Conservation (phyloP, 2,329 filamentous ascomycete genomes). For the Pseudogymnoascus sp. region DNA sequence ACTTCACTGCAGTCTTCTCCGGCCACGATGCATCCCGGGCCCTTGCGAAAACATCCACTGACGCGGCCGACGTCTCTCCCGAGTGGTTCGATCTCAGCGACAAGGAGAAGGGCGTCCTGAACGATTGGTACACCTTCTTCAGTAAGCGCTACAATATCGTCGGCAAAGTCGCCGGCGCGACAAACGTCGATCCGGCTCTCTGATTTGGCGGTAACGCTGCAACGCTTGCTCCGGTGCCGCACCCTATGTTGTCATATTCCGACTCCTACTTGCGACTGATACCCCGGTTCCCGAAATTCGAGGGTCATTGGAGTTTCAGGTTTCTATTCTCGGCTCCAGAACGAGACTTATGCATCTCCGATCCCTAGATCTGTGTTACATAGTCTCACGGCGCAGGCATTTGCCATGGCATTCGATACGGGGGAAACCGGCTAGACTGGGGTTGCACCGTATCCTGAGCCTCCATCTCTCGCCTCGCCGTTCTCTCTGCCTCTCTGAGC, state of each 20-base stretch:
- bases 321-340: background rate
- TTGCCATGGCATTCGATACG: background rate
- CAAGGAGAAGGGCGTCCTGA: constrained; percentile 73
- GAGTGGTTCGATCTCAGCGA: constrained; percentile 79
- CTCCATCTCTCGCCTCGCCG: background rate
- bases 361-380: constrained; percentile 6
- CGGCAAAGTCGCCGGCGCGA: constrained; percentile 54
- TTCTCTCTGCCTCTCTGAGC: background rate
- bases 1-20: constrained; percentile 63
- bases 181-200: constrained; percentile 35
- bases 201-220: background rate
- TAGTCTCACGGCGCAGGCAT: background rate
- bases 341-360: background rate
- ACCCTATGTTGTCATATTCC: background rate
- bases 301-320: background rate
- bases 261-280: background rate
- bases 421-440: background rate
- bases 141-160: constrained; percentile 93
- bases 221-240: background rate
- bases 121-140: constrained; percentile 96
- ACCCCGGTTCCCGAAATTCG: background rate
- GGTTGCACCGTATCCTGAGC: background rate
- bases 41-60: constrained; percentile 76
- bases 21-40: constrained; percentile 95
- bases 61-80: constrained; percentile 70